Base-by-base conservation (phyloP, 2,329 filamentous ascomycete species). In the Penicillium palitans region DNA sequence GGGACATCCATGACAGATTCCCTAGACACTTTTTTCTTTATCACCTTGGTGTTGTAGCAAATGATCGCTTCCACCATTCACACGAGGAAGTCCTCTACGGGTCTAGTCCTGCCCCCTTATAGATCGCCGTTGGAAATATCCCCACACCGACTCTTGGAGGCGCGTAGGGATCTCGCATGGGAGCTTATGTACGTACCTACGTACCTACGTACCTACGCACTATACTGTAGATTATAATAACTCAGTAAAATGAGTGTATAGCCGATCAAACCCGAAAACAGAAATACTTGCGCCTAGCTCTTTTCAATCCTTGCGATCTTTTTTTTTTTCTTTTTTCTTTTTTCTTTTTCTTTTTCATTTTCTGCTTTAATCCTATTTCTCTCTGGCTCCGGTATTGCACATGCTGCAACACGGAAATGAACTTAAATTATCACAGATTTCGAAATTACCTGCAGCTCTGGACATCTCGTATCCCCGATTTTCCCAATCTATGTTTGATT, bases 61-160 rank as follows among this genome's bases (percentile, higher is more conserved):
- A 47, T 19, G 3, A 41, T 31, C 15, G 33, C 25, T 27, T 10
- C 9, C n/a, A 6, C 13, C 33, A 52, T 35, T 52, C 40, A 57
- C 24, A 52, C 25, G 44, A 21, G 25, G 8, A 47, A 41, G 12
- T 7, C 21, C 21, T 40, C 17, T 17, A 27, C 25, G 54, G 27
- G 25, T 40, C 49, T 17, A 51, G n/a, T 24, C 46, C 42, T 21
- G 6, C 15, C 24, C 27, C 35, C 50, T 42, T 48, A 8, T 44
- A 8, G 37, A 57, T 54, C 55, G 49, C 55, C 55, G 55, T 57
- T 48, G 41, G 19, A 35, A 25, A 25, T 29, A 40, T 27, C 55
- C 55, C 55, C 55, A 47, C 55, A 47, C 44, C 41, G 55, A 49
- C 45, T 24, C 41, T 52, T 53, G 31, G 21, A 41, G 31, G 31